A percentile compares a stretch with the other conserved stretches of the same genome.
Conservation (phyloP, 2,329 filamentous ascomycete species). For the Xylaria hypoxylon region DNA sequence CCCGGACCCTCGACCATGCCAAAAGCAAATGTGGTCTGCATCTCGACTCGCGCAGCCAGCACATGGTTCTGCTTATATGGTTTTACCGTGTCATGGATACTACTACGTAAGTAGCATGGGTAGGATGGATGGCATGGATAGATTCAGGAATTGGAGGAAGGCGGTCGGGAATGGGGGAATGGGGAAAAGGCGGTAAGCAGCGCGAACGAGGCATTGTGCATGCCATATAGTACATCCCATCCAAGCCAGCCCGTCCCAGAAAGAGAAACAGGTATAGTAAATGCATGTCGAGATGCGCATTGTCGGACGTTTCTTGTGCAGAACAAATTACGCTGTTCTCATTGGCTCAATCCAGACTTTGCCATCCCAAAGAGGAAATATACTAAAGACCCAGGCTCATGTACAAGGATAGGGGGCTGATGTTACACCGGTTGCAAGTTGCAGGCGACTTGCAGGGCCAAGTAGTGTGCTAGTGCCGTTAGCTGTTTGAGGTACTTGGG, state of each 20-base stretch:
- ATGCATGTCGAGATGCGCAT: conserved; percentile 30
- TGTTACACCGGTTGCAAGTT: conserved; percentile 20
- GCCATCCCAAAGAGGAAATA: conserved; percentile 39
- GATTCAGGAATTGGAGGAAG: conserved; percentile 12
- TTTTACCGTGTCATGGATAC: conserved; percentile 17
- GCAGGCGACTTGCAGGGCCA: conserved; percentile 30
- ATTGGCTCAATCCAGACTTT: conserved; percentile 33
- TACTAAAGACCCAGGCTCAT: conserved; percentile 29
- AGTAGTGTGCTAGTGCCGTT: background rate
- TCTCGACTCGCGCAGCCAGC: conserved; percentile 30
- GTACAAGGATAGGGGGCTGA: conserved; percentile 34
- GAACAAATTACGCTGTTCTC: background rate
- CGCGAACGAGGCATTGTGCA: conserved; percentile 28
- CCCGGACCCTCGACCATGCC: conserved; percentile 13
- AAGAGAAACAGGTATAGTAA: conserved; percentile 35
- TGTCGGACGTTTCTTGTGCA: conserved; percentile 34
- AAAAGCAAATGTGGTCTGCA: conserved; percentile 25
- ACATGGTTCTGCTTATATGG: conserved; percentile 21
- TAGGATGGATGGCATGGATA: background rate
- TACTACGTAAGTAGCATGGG: too few species aligned
- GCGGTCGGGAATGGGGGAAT: conserved; percentile 24
- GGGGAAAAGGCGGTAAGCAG: conserved; percentile 40
- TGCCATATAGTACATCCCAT: background rate
- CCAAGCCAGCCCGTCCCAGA: conserved; percentile 16
- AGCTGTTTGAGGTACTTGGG: conserved; percentile 1